Evolutionary conservation across 2,329 filamentous ascomycete genomes (phyloP).

Genomic region (Torrubiellomyces zombiae): DNA sequence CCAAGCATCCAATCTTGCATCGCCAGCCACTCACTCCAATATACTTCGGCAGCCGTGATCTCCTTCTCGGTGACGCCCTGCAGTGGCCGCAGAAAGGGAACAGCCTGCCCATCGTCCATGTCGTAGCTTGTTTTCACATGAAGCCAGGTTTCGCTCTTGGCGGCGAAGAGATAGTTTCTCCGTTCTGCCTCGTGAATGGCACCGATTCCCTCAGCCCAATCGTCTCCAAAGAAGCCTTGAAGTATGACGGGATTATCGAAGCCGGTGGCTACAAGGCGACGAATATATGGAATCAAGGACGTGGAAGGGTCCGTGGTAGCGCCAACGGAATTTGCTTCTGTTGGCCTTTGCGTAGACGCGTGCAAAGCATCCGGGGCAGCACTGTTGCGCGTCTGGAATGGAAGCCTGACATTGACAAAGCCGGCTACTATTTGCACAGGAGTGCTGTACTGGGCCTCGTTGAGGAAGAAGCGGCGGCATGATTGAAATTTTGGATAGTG

Average conservation of each 20-base stretch:
- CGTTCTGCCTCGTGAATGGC: conserved; percentile 77
- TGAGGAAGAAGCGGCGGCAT: conserved; percentile 81
- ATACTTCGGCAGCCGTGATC: conserved; percentile 64
- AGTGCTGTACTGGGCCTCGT: conserved; percentile 70
- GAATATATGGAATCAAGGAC: conserved; percentile 65
- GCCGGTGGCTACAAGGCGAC: conserved; percentile 77
- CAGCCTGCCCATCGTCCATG: conserved; percentile 62
- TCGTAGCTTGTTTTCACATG: conserved; percentile 85
- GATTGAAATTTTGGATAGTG: conserved; percentile 88
- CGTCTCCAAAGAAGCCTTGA: conserved; percentile 92
- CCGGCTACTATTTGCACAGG: conserved; percentile 78
- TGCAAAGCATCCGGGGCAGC: conserved; percentile 7
- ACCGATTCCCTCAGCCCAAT: conserved; percentile 68
- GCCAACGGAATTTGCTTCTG: background rate
- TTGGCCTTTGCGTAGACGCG: too few relatives aligned
- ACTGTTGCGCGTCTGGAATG: conserved; percentile 51
- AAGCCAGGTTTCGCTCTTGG: conserved; percentile 83
- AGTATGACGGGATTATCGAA: conserved; percentile 79
- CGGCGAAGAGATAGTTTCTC: conserved; percentile 86
- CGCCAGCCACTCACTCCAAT: conserved; percentile 87
- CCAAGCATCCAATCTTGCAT: conserved; percentile 99
- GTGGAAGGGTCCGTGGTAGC: too few relatives aligned
- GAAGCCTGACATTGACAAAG: conserved; percentile 81
- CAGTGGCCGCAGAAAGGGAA: conserved; percentile 78
- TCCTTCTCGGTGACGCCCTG: conserved; percentile 61